Percentiles rank a stretch among this genome's conserved stretches.
These are phyloP conservation scores for Amesomyces nigricolor DNA, from an alignment of 2,329 filamentous ascomycete genomes.

Conservation along the genomic window DNA sequence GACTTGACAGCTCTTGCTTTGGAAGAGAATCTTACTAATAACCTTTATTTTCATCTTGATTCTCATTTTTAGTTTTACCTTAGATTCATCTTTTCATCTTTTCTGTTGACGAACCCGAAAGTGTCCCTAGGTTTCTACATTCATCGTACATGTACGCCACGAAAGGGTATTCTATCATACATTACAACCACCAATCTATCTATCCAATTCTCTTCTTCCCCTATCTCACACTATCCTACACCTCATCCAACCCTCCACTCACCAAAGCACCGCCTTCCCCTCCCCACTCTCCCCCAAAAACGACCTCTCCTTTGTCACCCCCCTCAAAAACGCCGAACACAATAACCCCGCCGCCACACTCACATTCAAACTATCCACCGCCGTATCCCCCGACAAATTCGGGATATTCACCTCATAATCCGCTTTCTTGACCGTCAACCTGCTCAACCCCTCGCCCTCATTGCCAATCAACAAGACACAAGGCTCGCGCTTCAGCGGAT, in stretches of 20 bases:
- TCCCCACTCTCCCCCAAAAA: slow-evolving; percentile 4
- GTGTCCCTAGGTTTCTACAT: too few relatives aligned
- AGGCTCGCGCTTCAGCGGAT: slow-evolving; percentile 55
- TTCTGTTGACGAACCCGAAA: too few relatives aligned
- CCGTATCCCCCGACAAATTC: slow-evolving; percentile 43
- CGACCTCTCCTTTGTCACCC: slow-evolving; percentile 27
- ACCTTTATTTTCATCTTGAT: too few relatives aligned
- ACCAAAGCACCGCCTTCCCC: slow-evolving; percentile 5
- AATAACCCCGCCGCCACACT: slow-evolving; percentile 79
- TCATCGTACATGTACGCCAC: neutral
- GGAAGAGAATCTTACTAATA: too few relatives aligned
- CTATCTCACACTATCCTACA: slow-evolving; percentile 7
- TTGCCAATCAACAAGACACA: slow-evolving; percentile 78
- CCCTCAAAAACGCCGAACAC: slow-evolving; percentile 60
- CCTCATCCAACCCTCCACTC: neutral
- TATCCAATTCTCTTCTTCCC: neutral
- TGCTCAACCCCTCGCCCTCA: slow-evolving; percentile 70
- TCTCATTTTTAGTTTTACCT: too few relatives aligned
- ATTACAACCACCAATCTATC: neutral
- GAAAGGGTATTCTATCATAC: slow-evolving; percentile 18
- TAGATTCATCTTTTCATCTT: too few relatives aligned
- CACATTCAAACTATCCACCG: slow-evolving; percentile 88
- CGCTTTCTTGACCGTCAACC: slow-evolving; percentile 55
- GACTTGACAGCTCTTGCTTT: too few relatives aligned
- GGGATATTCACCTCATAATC: slow-evolving; percentile 63